Evolutionary conservation across 1,284 basidiomycete species (phyloP).

Genomic region (Prillingera fragicola): DNA sequence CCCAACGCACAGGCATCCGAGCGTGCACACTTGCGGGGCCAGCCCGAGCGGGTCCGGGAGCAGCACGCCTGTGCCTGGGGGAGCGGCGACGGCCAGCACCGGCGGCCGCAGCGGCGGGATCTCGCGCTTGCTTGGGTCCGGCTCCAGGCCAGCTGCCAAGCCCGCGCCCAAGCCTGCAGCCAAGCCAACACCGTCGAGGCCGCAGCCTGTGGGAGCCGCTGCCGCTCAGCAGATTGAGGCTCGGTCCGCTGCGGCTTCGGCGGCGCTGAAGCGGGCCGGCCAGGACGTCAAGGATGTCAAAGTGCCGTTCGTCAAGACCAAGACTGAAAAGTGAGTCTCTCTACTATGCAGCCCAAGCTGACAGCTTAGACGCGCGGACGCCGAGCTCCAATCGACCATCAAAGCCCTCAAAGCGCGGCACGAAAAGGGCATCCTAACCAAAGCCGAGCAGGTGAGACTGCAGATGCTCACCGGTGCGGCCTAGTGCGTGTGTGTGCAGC

Average conservation of each 20-base stretch:
- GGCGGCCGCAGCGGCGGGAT: constrained; percentile 26
- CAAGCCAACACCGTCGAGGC: not conserved
- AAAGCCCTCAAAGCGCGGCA: constrained; percentile 44
- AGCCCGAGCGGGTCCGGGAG: constrained; percentile 14
- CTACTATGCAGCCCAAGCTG: not conserved
- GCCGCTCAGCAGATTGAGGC: constrained; percentile 24
- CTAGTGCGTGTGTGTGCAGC: not conserved
- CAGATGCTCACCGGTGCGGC: not conserved
- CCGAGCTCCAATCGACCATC: constrained; percentile 38
- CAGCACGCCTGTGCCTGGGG: too few relatives aligned
- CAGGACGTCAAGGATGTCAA: constrained; percentile 47
- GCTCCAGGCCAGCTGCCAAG: constrained; percentile 8
- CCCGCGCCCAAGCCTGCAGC: constrained; percentile 1
- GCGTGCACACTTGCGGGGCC: constrained; percentile 32
- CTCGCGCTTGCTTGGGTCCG: constrained; percentile 26
- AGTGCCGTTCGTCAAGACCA: constrained; percentile 44
- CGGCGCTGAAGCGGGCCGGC: constrained; percentile 41
- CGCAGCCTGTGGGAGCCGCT: constrained; percentile 3
- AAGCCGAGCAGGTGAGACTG: constrained; percentile 46
- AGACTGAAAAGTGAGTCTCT: constrained; percentile 40
- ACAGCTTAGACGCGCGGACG: constrained; percentile 37
- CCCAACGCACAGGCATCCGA: constrained; percentile 35
- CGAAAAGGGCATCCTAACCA: constrained; percentile 45
- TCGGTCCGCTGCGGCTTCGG: constrained; percentile 40
- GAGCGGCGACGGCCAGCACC: not conserved